Base-by-base conservation (phyloP, 2,329 filamentous ascomycete genomes). In the Alternaria solani region DNA sequence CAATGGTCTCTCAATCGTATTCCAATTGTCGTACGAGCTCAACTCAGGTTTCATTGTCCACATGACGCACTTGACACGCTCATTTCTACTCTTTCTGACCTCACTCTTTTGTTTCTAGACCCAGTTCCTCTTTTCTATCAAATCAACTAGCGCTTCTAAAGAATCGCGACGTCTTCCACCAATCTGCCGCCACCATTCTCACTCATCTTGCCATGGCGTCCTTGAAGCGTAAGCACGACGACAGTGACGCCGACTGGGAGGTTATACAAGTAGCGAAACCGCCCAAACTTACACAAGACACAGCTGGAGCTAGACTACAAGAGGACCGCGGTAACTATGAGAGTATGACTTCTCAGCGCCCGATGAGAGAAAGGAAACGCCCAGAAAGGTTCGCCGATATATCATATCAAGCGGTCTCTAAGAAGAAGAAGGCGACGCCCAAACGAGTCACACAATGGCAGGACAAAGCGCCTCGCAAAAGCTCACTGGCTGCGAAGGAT, bases 281-380 rank as follows among this genome's bases (percentile, higher is more conserved):
- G 12, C 41, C 23, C 25, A 51, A 30, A 12, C 4, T 16, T 18
- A 44, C 38, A 16, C 36, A 47, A 12, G 20, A 23, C 20, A 23
- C n/a, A 18, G 38, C 20, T 14, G 2, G n/a, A 1, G 14, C n/a
- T 9, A 38, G 46, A 28, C 6, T 53, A 2, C 34, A 42, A 4
- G 5, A 26, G 5, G 36, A 51, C 11, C 25, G 6, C 5, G 41
- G 39, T 5, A 49, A 61, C n/a, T 66, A 57, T 20, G 61, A 44
- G 1, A 64, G 58, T 8, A 26, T 48, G 11, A 39, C 63, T 25
- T 66, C 55, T 2, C 53, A 53, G 8, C 55, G 63, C 12, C 44
- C 61, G 5, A 25, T 12, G 16, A 51, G 63, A 25, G 25, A 18
- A 1, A 51, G 41, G n/a, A 47, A 39, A 23, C 28, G 16, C 4